Base-by-base conservation (phyloP, 495 filamentous ascomycete genomes). In the Cenococcum geophilum region DNA sequence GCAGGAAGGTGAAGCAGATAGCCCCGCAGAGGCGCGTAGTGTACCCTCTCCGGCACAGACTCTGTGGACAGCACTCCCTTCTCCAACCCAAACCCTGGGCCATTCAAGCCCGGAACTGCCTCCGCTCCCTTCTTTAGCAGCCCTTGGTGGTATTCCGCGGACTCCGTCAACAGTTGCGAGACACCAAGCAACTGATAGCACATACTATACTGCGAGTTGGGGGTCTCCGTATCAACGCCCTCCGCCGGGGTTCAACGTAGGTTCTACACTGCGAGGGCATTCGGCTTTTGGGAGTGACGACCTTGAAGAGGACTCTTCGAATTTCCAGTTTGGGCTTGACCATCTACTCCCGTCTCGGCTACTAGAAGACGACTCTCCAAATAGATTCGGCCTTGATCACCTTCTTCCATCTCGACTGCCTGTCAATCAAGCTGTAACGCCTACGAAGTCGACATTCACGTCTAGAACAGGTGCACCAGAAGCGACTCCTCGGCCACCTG, bases 121-220 rank as follows among this genome's bases (percentile, higher is more conserved):
- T 20, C 61, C 63, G 20, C 61, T 71, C 5, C 58, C 69, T 37
- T 35, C 60, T 10, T 45, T 68, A 20, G 63, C 69, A 20, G 43
- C 40, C 8, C 55, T 70, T 22, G 61, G 60, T 40, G 60, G 60
- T 25, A 22, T 62, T 32, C 60, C 56, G 53, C 58, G 62, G 20
- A 69, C 61, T 20, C 69, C 70, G 1, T 67, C 66, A 23, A 62
- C 68, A 8, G 49, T 63, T n/a, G 60, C 62, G 10, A 51, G 52
- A 14, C 61, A 63, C 45, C 64, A 58, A 21, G 36, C 49, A 22
- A 67, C 61, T 14, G 64, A 70, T 34, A 71, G 50, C 50, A 54
- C 58, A 22, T 75, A 74, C 68, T 74, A 72, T 60, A 76, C 73
- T 14, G 74, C 74, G 4, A 72, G 67, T 57, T 76, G 74, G 73